phyloP scores from a whole-genome alignment of 164 flowering plant species.

The Chloranthus sessilifolius region DNA sequence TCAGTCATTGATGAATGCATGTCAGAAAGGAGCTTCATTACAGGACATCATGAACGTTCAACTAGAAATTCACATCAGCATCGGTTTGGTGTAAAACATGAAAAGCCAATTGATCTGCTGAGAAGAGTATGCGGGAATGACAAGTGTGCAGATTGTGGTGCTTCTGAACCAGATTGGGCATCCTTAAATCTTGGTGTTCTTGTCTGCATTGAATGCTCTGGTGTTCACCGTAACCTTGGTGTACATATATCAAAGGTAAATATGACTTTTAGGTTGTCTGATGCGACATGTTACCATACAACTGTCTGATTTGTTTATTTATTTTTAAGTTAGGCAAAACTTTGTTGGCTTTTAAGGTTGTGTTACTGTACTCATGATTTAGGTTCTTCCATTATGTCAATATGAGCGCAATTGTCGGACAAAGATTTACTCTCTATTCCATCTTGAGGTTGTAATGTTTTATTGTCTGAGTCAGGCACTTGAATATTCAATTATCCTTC shows the following conservation, averaged over 20 bases:
- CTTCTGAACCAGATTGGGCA: constrained; percentile 98
- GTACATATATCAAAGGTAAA: constrained; percentile 84
- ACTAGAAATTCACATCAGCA: constrained; percentile 48
- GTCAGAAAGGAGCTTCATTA: constrained; percentile 37
- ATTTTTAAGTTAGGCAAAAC: too few relatives aligned
- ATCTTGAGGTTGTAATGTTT: too few relatives aligned
- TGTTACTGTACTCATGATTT: too few relatives aligned
- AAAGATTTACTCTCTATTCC: too few relatives aligned
- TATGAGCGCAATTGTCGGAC: too few relatives aligned
- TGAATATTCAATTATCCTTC: too few relatives aligned
- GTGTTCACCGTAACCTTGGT: constrained; percentile 98
- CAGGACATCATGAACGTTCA: constrained; percentile 47
- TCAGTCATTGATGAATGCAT: constrained; percentile 44
- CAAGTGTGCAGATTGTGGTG: constrained; percentile 98
- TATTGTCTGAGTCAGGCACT: too few relatives aligned
- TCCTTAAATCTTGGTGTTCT: constrained; percentile 96
- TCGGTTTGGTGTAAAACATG: constrained; percentile 41
- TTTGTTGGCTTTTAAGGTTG: too few relatives aligned
- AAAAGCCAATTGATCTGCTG: constrained; percentile 77
- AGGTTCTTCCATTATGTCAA: too few relatives aligned
- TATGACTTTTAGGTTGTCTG: background rate
- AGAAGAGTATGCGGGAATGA: constrained; percentile 83
- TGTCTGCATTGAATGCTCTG: constrained; percentile 97
- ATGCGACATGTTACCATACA: background rate
- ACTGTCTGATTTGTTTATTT: background rate